These are phyloP conservation scores for Pyricularia grisea DNA, from an alignment of 2,329 filamentous ascomycete species.

Conservation along the genomic window DNA sequence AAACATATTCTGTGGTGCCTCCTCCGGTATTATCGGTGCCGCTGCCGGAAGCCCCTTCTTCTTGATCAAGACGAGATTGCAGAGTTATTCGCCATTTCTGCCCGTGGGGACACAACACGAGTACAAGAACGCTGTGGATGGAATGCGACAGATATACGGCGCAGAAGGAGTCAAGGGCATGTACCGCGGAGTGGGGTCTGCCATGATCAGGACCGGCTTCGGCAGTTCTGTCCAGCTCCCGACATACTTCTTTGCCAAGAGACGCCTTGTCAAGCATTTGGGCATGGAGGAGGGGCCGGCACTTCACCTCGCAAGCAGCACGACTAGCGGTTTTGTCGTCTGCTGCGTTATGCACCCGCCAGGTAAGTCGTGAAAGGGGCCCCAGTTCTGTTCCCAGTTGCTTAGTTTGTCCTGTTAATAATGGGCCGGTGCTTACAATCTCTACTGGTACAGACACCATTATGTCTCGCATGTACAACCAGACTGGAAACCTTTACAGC, in stretches of 20 bases:
- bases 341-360: conserved; percentile 98
- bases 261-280: conserved; percentile 69
- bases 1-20: conserved; percentile 89
- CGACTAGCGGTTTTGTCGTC: conserved; percentile 88
- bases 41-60: conserved; percentile 95
- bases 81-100: conserved; percentile 85
- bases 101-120: conserved; percentile 95
- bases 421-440: not conserved
- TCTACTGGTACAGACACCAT: conserved; percentile 60
- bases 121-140: conserved; percentile 80
- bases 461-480: conserved; percentile 98
- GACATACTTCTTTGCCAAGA: conserved; percentile 97
- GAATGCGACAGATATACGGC: conserved; percentile 68
- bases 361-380: conserved; percentile 43
- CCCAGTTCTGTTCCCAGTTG: not conserved
- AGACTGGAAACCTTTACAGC: conserved; percentile 93
- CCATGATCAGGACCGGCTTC: conserved; percentile 93
- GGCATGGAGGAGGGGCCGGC: conserved; percentile 87
- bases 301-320: conserved; percentile 80
- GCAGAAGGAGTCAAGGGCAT: conserved; percentile 71
- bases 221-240: conserved; percentile 93
- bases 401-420: not conserved
- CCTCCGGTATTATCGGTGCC: conserved; percentile 83
- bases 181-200: conserved; percentile 83
- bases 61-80: conserved; percentile 90